Evolutionary conservation across 2,329 filamentous ascomycete species (phyloP), one percentile per base, ranked within the genome.

Genomic region (Trichoderma endophyticum): DNA sequence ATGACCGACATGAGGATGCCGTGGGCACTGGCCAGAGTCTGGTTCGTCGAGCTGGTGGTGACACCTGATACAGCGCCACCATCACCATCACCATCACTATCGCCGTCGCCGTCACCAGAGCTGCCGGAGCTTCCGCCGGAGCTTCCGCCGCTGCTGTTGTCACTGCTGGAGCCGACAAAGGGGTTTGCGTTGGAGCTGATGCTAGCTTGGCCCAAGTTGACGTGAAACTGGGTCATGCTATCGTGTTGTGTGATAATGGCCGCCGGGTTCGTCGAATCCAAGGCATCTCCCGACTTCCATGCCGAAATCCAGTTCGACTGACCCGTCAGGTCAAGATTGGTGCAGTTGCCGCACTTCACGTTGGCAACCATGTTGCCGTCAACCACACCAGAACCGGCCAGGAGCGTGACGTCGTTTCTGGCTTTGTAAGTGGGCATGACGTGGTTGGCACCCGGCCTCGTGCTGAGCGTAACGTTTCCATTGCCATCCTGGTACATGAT

Each of bases 381-480:
- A 28, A 78, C 76, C 56, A 92, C 81, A 48, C 89, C 90, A 60
- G 88, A 91, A 63, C 90, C 89, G 0, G 81, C 84, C 2, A 92
- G 83, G 4, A 92, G 82, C 43, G 86, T 82, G 26, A 91, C 78
- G 36, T 83, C 79, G 28, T 82, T 81, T 6, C 82, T 80, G 1
- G 78, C 75, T 2, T 80, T 81, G 78, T 87, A 85, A 30, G 79
- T 61, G 0, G 90, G 90, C 81, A 82, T 79, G 43, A 78, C 74
- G 74, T 91, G 82, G 8, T 83, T 83, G 0, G 76, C 80, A 34
- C 85, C 87, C 3, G 78, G 75, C 26, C 90, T 86, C 1, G 89
- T 84, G 73, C 89, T 91, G 68, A 91, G 77, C 1, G 90, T 92
- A 28, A 91, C 83, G 76, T 91, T 91, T 73, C 86, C 86, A 4